phyloP scores from a whole-genome alignment of 139 green algal genomes.

The Chlamydomonas sp. region DNA sequence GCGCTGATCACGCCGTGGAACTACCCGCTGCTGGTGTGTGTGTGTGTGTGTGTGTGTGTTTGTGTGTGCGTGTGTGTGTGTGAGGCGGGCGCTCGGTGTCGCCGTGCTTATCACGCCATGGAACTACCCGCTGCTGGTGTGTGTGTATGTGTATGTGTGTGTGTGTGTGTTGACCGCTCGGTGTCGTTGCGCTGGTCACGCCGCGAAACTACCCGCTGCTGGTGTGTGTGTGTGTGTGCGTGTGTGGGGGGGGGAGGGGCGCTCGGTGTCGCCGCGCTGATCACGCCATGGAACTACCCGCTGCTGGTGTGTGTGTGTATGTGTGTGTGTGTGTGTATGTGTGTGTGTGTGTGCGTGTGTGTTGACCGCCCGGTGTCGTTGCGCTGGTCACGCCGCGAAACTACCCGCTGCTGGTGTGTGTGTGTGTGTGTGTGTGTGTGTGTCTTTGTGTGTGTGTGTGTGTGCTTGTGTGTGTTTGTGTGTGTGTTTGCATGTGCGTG shows the following conservation, averaged over 20 bases:
- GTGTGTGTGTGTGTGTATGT: not conserved
- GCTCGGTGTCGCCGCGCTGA: no score
- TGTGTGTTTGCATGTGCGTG: no score
- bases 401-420: no score
- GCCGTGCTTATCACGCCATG: conserved; percentile 79
- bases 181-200: conserved; percentile 73
- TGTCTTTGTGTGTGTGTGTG: no score
- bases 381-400: no score
- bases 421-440: no score
- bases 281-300: no score
- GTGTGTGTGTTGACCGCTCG: conserved; percentile 41
- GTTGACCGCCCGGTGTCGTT: no score
- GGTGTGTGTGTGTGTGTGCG: conserved; percentile 34
- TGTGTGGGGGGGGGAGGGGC: no score
- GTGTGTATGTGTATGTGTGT: conserved; percentile 4
- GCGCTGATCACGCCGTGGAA: conserved; percentile 85
- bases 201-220: conserved; percentile 88
- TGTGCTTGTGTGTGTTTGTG: no score
- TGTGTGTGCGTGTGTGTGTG: not conserved
- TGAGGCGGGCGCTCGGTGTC: conserved; percentile 62
- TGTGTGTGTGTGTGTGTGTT: conserved; percentile 1
- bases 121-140: conserved; percentile 86
- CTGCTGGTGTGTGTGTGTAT: conserved; percentile 5
- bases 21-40: conserved; percentile 75
- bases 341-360: conserved; percentile 2